phyloP scores from a whole-genome alignment of 257 asterid species.

The Solanum verrucosum region DNA sequence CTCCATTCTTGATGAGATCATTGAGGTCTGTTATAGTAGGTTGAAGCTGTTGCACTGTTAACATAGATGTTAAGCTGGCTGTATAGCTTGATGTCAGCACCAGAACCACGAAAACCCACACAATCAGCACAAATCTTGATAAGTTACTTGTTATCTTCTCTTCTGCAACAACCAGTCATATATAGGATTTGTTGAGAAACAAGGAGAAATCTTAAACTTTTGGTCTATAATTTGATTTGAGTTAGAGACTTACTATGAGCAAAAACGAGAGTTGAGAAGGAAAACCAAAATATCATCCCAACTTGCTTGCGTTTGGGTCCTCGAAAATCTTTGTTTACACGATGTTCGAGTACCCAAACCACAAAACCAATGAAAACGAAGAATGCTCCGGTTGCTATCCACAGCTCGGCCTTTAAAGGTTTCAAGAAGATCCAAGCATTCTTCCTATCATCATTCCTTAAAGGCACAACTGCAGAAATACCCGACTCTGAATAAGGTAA shows the following conservation, averaged over 20 bases:
- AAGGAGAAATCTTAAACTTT: not conserved
- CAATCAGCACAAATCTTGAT: too few relatives aligned
- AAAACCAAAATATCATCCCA: constrained; percentile 32
- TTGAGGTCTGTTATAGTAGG: too few relatives aligned
- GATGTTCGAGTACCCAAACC: constrained; percentile 40
- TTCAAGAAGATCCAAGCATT: constrained; percentile 24
- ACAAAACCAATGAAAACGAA: constrained; percentile 22
- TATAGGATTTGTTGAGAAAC: too few relatives aligned
- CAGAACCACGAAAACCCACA: too few relatives aligned
- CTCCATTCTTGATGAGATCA: too few relatives aligned
- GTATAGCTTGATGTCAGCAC: too few relatives aligned
- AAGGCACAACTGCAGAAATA: constrained; percentile 19
- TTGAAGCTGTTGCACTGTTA: too few relatives aligned
- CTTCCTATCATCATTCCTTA: constrained; percentile 2
- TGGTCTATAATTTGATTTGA: not conserved
- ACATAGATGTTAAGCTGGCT: too few relatives aligned
- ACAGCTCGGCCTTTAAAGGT: constrained; percentile 21
- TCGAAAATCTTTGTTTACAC: constrained; percentile 24
- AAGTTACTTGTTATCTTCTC: too few relatives aligned
- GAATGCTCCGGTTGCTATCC: constrained; percentile 24
- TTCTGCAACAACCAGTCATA: too few relatives aligned
- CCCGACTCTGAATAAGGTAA: constrained; percentile 34
- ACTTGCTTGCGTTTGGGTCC: constrained; percentile 31
- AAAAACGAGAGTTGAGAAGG: constrained; percentile 35
- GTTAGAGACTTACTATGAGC: constrained; percentile 23